Base-by-base conservation (phyloP, 495 filamentous ascomycete genomes). In the Margaritispora aquatica region DNA sequence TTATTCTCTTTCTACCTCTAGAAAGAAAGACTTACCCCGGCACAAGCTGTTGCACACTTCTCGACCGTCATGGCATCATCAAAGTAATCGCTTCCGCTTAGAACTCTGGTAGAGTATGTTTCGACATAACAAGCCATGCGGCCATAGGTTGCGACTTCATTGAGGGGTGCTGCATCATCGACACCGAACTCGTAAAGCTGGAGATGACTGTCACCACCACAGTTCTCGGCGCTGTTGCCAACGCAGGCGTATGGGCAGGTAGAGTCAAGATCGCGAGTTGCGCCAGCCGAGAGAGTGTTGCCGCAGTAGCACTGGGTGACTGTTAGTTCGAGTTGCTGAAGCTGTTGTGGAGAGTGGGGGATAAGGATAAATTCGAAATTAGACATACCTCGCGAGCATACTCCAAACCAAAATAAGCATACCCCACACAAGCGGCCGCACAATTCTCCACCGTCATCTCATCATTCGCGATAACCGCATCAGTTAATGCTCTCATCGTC, bases 371-470 rank as follows among this genome's bases (percentile, higher is more conserved):
- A n/a, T n/a, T n/a, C n/a, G n/a, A n/a, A n/a, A n/a, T n/a, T n/a
- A n/a, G n/a, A n/a, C n/a, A n/a, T n/a, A n/a, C n/a, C n/a, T 51
- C 48, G 3, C 48, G 27, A 20, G 72, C 71, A 53, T 74, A 80
- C 58, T 78, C 76, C 61, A 76, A 65, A 26, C 75, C 77, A n/a
- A 48, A 19, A 5, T 8, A 9, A 48, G 5, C 8, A 8, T 5
- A 48, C n/a, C 44, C 21, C 5, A n/a, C 20, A 27, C 62, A 64
- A 8, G 29, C 54, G n/a, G 57, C 52, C n/a, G 49, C 41, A 55
- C 57, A 60, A 23, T 46, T 60, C 59, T 79, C 75, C 13, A 78
- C 63, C 15, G 21, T 41, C 10, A 44, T 54, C 22, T 57, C 29
- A 38, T 24, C 49, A 20, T 44, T 73, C 72, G 21, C 66, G 38